Percentiles rank a stretch among this genome's conserved stretches.
These are phyloP conservation scores for Galium porrigens DNA, from an alignment of 305 asterid genomes.

Conservation along the genomic window DNA sequence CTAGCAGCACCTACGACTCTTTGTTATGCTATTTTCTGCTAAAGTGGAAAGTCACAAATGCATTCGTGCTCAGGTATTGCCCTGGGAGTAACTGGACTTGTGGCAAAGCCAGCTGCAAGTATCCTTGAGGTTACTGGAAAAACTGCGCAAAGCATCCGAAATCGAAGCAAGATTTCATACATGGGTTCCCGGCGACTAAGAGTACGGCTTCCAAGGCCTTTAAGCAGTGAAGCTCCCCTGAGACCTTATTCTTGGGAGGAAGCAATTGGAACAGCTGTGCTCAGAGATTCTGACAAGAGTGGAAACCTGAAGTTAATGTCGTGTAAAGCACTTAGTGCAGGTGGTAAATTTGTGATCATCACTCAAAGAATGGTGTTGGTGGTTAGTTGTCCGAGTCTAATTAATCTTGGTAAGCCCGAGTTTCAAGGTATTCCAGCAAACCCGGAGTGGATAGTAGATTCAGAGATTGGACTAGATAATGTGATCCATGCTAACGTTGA, in stretches of 20 bases:
- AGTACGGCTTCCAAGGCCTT: slow-evolving; percentile 79
- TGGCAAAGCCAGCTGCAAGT: slow-evolving; percentile 96
- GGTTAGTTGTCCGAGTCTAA: slow-evolving; percentile 54
- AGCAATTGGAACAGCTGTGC: slow-evolving; percentile 70
- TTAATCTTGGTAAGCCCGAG: slow-evolving; percentile 40
- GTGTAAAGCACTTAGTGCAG: slow-evolving; percentile 58
- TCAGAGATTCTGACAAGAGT: slow-evolving; percentile 34
- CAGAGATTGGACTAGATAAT: slow-evolving; percentile 55
- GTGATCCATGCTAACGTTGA: slow-evolving; percentile 62
- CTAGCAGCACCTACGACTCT: slow-evolving; percentile 14
- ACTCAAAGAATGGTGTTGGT: slow-evolving; percentile 50
- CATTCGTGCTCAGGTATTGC: slow-evolving; percentile 53
- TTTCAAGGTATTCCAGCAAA: slow-evolving; percentile 72
- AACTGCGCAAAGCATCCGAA: slow-evolving; percentile 91
- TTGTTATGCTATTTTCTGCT: background rate
- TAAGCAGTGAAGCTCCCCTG: slow-evolving; percentile 50
- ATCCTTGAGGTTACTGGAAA: slow-evolving; percentile 91
- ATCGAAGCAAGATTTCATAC: slow-evolving; percentile 65
- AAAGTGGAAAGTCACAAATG: too few species aligned
- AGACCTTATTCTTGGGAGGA: slow-evolving; percentile 89
- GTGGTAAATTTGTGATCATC: slow-evolving; percentile 49
- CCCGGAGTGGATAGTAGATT: slow-evolving; percentile 52
- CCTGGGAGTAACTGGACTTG: slow-evolving; percentile 81
- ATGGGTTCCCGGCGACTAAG: slow-evolving; percentile 43
- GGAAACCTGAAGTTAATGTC: slow-evolving; percentile 40